Percentiles rank a stretch among this genome's conserved stretches.
Evolutionary conservation across 768 basidiomycete species (phyloP).

Genomic region (Lactifluus rugatus): DNA sequence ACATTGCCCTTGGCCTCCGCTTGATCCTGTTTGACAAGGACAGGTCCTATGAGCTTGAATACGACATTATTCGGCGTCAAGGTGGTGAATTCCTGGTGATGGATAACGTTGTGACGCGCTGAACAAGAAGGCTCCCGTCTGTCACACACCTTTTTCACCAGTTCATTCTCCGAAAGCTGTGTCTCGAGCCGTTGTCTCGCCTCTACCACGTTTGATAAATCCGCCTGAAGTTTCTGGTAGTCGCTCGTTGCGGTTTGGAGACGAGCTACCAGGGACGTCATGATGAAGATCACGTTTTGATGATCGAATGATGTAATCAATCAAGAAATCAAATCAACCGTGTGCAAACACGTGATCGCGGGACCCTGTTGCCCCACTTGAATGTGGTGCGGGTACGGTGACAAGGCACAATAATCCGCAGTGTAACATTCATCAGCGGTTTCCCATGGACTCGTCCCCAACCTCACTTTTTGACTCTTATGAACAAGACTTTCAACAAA

Average conservation of each 20-base stretch:
- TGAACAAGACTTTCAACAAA: slow-evolving; percentile 83
- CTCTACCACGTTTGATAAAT: slow-evolving; percentile 65
- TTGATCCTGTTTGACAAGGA: slow-evolving; percentile 84
- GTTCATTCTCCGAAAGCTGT: slow-evolving; percentile 84
- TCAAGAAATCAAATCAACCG: too few species aligned
- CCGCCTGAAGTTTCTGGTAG: slow-evolving; percentile 73
- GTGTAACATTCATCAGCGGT: background rate
- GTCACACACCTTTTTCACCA: slow-evolving; percentile 71
- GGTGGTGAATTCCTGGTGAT: slow-evolving; percentile 63
- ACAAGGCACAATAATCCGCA: background rate
- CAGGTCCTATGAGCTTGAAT: slow-evolving; percentile 87
- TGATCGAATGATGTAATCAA: too few species aligned
- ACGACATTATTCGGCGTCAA: slow-evolving; percentile 69
- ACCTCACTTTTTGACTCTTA: slow-evolving; percentile 86
- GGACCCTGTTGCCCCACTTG: background rate
- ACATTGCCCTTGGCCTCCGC: slow-evolving; percentile 81
- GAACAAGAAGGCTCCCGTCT: background rate
- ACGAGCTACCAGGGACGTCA: slow-evolving; percentile 47
- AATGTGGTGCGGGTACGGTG: too few species aligned
- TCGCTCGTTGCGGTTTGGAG: slow-evolving; percentile 63
- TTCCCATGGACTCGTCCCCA: slow-evolving; percentile 69
- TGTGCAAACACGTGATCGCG: background rate
- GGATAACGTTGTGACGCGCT: background rate
- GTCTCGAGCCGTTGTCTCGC: slow-evolving; percentile 82
- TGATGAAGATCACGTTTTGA: background rate